Conservation (phyloP, 352 stramenopile genomes). For the Globisporangium solare region DNA sequence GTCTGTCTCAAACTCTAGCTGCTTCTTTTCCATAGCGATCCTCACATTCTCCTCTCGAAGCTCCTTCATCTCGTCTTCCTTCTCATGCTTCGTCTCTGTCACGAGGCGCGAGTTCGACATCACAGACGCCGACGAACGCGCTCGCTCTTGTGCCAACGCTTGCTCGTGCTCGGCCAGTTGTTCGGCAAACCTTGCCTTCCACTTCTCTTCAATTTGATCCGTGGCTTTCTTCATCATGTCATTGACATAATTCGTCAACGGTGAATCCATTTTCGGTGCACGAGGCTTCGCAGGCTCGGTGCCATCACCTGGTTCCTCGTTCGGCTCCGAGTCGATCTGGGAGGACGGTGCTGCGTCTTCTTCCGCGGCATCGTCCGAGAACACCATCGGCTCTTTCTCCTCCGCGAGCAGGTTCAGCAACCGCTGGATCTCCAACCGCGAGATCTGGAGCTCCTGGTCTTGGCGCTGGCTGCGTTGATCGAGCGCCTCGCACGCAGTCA, state of each 20-base stretch:
- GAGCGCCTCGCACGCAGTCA: constrained; percentile 44
- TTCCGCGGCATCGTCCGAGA: constrained; percentile 12
- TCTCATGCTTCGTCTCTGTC: constrained; percentile 68
- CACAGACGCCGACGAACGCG: constrained; percentile 56
- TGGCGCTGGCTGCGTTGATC: constrained; percentile 38
- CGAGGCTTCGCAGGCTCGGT: constrained; percentile 7
- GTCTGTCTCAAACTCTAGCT: constrained; percentile 65
- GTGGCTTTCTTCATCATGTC: constrained; percentile 71
- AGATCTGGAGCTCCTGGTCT: constrained; percentile 36
- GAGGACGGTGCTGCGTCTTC: neutral
- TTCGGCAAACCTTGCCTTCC: constrained; percentile 67
- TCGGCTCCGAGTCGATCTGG: constrained; percentile 11
- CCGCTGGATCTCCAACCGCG: constrained; percentile 39
- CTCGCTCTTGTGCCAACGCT: constrained; percentile 56
- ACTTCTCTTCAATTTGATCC: constrained; percentile 81
- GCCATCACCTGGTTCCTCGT: constrained; percentile 8
- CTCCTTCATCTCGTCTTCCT: constrained; percentile 70
- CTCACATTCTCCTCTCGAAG: constrained; percentile 62
- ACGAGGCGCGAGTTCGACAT: constrained; percentile 63
- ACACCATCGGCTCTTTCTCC: constrained; percentile 14
- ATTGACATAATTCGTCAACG: constrained; percentile 67
- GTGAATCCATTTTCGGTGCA: constrained; percentile 33
- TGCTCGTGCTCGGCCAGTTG: constrained; percentile 65
- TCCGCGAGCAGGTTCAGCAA: constrained; percentile 29
- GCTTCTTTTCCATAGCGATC: constrained; percentile 57